Conservation (phyloP, 2,329 filamentous ascomycete species). For the Aspergillus fructus region DNA sequence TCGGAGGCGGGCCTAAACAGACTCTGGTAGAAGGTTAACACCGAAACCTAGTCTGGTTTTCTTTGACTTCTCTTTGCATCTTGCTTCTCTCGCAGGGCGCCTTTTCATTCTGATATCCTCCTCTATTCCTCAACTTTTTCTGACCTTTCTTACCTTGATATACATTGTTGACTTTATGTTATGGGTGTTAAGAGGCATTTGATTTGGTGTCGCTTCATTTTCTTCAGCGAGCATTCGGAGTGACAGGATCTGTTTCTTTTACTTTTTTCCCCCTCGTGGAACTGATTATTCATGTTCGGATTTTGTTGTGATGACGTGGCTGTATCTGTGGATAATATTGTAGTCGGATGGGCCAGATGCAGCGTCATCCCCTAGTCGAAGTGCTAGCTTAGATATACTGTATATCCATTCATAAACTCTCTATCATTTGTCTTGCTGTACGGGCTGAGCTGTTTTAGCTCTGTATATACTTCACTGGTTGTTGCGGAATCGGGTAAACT, state of each 20-base stretch:
- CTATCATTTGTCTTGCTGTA: not conserved
- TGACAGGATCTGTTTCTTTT: slow-evolving; percentile 23
- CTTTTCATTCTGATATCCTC: slow-evolving; percentile 16
- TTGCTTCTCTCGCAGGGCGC: slow-evolving; percentile 13
- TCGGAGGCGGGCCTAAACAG: slow-evolving; percentile 74
- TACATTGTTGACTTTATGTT: slow-evolving; percentile 21
- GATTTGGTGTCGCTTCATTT: slow-evolving; percentile 26
- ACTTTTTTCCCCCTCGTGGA: slow-evolving; percentile 7
- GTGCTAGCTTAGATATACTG: slow-evolving; percentile 18
- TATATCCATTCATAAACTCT: slow-evolving; percentile 7
- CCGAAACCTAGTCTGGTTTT: not conserved
- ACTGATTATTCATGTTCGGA: slow-evolving; percentile 15
- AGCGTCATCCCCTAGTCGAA: slow-evolving; percentile 23
- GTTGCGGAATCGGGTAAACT: slow-evolving; percentile 10
- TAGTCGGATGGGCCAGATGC: slow-evolving; percentile 29
- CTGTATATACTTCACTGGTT: not conserved
- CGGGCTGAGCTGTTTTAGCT: not conserved
- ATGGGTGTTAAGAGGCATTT: slow-evolving; percentile 34
- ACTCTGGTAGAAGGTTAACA: slow-evolving; percentile 74
- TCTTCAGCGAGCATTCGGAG: slow-evolving; percentile 36
- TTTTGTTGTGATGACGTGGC: slow-evolving; percentile 20
- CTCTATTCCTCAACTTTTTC: slow-evolving; percentile 4
- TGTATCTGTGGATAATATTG: slow-evolving; percentile 29
- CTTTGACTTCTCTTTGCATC: slow-evolving; percentile 11
- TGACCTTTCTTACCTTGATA: slow-evolving; percentile 6